Base-by-base conservation (phyloP, 2,329 filamentous ascomycete species). In the Aspergillus fumigatiaffinis region DNA sequence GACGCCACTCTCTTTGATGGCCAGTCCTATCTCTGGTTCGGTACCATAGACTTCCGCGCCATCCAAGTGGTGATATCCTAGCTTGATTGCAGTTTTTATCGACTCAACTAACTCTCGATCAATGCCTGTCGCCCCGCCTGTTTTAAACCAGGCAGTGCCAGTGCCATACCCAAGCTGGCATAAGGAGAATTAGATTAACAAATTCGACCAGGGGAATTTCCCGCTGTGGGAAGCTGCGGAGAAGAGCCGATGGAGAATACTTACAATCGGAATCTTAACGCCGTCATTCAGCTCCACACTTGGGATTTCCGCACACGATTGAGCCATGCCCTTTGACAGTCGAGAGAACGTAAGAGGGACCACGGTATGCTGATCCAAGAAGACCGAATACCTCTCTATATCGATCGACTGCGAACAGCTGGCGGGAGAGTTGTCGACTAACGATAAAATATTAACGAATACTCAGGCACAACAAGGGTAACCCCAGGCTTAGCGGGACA, bases 71-170 rank as follows among this genome's bases (percentile, higher is more conserved):
- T 77, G 73, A 66, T 85, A 88, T 14, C 84, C 85, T 2, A 86
- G 66, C 50, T 78, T 77, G 56, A 87, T 82, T 3, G 85, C 84
- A 5, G 71, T 77, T 68, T 86, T 86, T 48, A 82, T 77, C 0
- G 76, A 73, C 52, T 86, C 82, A 14, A 87, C 77, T 51, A 81
- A 76, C 7, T 75, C 74, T 48, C 81, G 78, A 63, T 88, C 83
- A 53, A 84, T 74, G 50, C 76, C 60, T 10, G 66, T 75, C 49
- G 74, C 77, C 8, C 78, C 76, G 2, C 76, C 74, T 1, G 62
- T 71, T 70, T 88, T 88, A 69, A 77, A 87, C 84, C 84, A 88
- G 1, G 84, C 83, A 1, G 86, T 88, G 29, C 86, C 86, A 0
- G 82, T 83, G 26, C 85, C 85, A 71, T 84, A 88, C 23, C 77